Conservation (phyloP, 1,284 basidiomycete genomes). For the Apiotrichum porosum region DNA sequence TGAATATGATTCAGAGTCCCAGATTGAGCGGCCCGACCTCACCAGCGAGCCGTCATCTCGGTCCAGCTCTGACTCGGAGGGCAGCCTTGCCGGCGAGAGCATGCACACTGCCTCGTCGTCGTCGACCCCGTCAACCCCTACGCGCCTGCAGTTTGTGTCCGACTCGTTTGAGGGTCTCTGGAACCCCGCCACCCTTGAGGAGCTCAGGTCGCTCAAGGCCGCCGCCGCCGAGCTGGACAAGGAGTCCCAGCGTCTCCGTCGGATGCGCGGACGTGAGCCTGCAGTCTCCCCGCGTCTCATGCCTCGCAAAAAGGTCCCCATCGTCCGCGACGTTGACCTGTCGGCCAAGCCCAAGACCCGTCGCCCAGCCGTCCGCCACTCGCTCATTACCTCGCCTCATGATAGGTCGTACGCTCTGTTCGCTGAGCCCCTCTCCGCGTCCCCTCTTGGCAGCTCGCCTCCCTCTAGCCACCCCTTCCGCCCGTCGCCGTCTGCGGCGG, state of each 20-base stretch:
- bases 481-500: not conserved
- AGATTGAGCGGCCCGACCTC: not conserved
- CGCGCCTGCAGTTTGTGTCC: slow-evolving; percentile 20
- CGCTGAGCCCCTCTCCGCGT: not conserved
- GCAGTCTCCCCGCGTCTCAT: slow-evolving; percentile 14
- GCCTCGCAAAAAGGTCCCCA: slow-evolving; percentile 29
- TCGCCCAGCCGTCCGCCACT: slow-evolving; percentile 9
- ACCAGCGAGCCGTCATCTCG: not conserved
- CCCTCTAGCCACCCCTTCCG: not conserved
- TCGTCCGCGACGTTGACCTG: slow-evolving; percentile 15
- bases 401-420: not conserved
- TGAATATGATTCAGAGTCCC: slow-evolving; percentile 11
- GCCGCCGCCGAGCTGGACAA: slow-evolving; percentile 24
- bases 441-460: not conserved
- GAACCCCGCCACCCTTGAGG: slow-evolving; percentile 23
- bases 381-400: not conserved
- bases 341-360: not conserved
- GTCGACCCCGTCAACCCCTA: slow-evolving; percentile 7
- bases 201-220: slow-evolving; percentile 21
- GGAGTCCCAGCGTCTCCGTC: slow-evolving; percentile 18
- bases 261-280: slow-evolving; percentile 12
- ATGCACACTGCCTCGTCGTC: slow-evolving; percentile 6
- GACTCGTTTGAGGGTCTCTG: slow-evolving; percentile 23
- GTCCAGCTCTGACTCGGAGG: not conserved
- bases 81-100: slow-evolving; percentile 11